Conservation (phyloP, 2,329 filamentous ascomycete species). For the Dichotomopilus funicola region DNA sequence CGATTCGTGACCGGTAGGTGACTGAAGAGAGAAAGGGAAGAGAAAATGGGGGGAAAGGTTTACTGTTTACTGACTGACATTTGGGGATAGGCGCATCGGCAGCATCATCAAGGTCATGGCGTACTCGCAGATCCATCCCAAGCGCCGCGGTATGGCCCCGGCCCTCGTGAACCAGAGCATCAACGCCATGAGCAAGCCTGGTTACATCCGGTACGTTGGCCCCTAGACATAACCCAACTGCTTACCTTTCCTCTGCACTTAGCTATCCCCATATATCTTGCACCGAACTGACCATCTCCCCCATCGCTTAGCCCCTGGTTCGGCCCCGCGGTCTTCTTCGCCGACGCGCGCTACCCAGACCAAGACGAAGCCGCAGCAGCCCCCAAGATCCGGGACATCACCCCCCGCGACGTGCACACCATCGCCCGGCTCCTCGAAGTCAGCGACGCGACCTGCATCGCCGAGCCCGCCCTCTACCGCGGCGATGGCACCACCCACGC, state of each 20-base stretch:
- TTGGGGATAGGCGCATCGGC: not conserved
- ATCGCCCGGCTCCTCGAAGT: not conserved
- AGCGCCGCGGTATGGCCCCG: not conserved
- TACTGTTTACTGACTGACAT: too few species aligned
- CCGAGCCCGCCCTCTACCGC: not conserved
- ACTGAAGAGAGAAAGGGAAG: too few species aligned
- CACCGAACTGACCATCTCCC: not conserved
- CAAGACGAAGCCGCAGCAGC: too few species aligned
- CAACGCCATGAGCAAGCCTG: conserved; percentile 5
- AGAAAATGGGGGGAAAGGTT: too few species aligned
- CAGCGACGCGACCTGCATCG: not conserved
- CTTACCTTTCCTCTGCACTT: too few species aligned
- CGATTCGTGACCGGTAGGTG: too few species aligned
- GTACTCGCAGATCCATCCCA: not conserved
- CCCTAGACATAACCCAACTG: not conserved
- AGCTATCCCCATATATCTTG: too few species aligned
- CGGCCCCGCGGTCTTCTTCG: conserved; percentile 5
- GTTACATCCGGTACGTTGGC: conserved; percentile 6
- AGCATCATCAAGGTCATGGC: not conserved
- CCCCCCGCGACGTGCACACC: conserved; percentile 9
- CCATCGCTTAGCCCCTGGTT: not conserved
- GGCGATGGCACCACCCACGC: not conserved
- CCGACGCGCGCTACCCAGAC: not conserved
- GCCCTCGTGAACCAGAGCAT: conserved; percentile 8
- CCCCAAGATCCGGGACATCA: not conserved